These are phyloP conservation scores for Populus ilicifolia DNA, from an alignment of 345 rosid genomes.

Conservation along the genomic window DNA sequence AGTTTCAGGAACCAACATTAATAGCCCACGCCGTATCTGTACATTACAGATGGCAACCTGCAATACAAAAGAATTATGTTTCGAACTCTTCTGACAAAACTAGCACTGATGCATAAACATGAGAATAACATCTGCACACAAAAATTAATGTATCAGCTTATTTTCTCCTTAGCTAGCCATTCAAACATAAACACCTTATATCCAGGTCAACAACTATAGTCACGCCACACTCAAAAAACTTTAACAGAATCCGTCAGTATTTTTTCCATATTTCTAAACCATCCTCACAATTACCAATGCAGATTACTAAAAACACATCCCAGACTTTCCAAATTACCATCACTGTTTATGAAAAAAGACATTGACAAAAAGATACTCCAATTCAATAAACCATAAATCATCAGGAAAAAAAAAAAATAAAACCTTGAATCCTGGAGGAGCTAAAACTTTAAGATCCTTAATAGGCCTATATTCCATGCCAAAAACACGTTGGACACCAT, in stretches of 20 bases:
- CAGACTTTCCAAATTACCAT: too few species aligned
- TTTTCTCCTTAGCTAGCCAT: constrained; percentile 9
- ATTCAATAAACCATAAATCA: constrained; percentile 2
- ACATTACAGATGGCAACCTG: constrained; percentile 75
- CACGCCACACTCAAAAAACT: not conserved
- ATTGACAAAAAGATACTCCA: not conserved
- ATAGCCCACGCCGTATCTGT: constrained; percentile 70
- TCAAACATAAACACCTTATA: not conserved
- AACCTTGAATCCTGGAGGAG: constrained; percentile 86
- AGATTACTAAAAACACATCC: not conserved
- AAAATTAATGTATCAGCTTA: not conserved
- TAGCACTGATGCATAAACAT: not conserved
- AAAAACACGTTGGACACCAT: constrained; percentile 85
- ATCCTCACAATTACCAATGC: not conserved
- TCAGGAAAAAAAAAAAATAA: constrained; percentile 1
- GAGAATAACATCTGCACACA: not conserved
- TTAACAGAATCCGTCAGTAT: not conserved
- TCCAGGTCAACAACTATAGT: not conserved
- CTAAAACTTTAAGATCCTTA: constrained; percentile 69
- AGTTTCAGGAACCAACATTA: constrained; percentile 86
- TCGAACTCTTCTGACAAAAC: not conserved
- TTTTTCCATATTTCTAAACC: not conserved
- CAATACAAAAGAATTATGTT: constrained; percentile 9
- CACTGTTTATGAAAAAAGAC: too few species aligned
- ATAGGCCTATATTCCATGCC: constrained; percentile 93